Evolutionary conservation across 805 yeast genomes (phyloP), one percentile per base, ranked within the genome.

Genomic region (Wickerhamomyces hampshirensis): DNA sequence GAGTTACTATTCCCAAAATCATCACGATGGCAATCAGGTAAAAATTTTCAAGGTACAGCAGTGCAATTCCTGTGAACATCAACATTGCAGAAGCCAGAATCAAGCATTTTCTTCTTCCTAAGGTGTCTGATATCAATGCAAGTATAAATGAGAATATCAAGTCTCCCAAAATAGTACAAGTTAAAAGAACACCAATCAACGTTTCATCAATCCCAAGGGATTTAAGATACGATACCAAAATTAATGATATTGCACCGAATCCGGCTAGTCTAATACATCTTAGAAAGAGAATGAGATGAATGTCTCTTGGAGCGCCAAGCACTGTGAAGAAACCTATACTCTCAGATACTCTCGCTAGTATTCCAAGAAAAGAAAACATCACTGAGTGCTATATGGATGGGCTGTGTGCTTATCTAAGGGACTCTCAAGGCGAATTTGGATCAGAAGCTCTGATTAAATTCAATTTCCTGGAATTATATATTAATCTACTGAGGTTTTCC

Each of bases 1-100:
- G 77, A 2, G 79, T 72, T 17, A 75, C 59, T n/a, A 73, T 69
- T 3, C 82, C 81, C 9, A 69, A 29, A 12, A 69, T 53, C 2
- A 74, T 65, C 1, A 68, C 60, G 0, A 56, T 32, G 27, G 66
- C 55, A 32, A 75, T 50, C 1, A 66, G 13, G 26, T 48, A 49
- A 34, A 53, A 61, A 42, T 62, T 62, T 12, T 59, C 55, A 6
- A 59, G 39, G 14, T 58, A 34, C 3, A 56, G 59, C 43, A 75
- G 69, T 0, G 59, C 51, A 4, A 65, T 21, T 1, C 74, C 77
- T 1, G 79, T 69, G 5, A 60, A 26, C 3, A 59, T 47, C 75
- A 73, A 70, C 26, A 60, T 43, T 3, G 57, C 24, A 5, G 73
- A 62, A 27, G 76, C 68, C 8, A 59, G 42, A 6, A 62, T 42